Conservation (phyloP, 1,284 basidiomycete genomes). For the Taiwanofungus camphoratus region DNA sequence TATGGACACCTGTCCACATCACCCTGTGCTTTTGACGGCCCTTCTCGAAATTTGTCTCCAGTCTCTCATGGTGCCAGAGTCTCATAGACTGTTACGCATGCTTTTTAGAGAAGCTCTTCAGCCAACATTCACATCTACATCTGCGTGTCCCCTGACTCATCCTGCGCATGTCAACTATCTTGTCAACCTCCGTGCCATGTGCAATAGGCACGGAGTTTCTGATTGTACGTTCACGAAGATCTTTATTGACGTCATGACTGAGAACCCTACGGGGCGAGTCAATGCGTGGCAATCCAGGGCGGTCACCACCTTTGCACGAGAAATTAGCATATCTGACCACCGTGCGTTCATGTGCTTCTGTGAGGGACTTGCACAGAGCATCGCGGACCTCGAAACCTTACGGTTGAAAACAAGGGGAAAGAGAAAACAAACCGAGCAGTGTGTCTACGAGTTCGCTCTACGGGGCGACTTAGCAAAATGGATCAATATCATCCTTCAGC, state of each 20-base stretch:
- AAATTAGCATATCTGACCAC: conserved; percentile 24
- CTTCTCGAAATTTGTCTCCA: conserved; percentile 44
- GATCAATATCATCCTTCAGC: conserved; percentile 18
- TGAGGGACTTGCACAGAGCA: conserved; percentile 12
- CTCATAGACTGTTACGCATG: conserved; percentile 34
- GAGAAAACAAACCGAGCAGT: conserved; percentile 6
- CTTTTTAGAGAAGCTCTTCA: conserved; percentile 32
- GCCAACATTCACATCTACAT: conserved; percentile 14
- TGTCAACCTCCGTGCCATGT: conserved; percentile 30
- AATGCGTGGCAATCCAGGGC: conserved; percentile 37
- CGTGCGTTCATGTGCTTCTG: conserved; percentile 21
- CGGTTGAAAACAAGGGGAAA: neutral
- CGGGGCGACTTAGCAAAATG: conserved; percentile 24
- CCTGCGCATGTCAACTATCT: conserved; percentile 38
- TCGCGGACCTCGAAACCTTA: conserved; percentile 6
- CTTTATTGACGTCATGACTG: conserved; percentile 14
- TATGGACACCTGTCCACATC: conserved; percentile 36
- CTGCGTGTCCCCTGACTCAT: conserved; percentile 22
- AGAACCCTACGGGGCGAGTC: conserved; percentile 9
- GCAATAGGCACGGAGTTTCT: conserved; percentile 21
- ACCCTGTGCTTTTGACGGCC: conserved; percentile 40
- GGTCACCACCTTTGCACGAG: conserved; percentile 29
- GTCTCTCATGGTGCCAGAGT: conserved; percentile 36
- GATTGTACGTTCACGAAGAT: conserved; percentile 19
- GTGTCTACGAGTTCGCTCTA: conserved; percentile 4